Conservation (phyloP, 1,284 basidiomycete genomes). For the Retiboletus flavoniger region DNA sequence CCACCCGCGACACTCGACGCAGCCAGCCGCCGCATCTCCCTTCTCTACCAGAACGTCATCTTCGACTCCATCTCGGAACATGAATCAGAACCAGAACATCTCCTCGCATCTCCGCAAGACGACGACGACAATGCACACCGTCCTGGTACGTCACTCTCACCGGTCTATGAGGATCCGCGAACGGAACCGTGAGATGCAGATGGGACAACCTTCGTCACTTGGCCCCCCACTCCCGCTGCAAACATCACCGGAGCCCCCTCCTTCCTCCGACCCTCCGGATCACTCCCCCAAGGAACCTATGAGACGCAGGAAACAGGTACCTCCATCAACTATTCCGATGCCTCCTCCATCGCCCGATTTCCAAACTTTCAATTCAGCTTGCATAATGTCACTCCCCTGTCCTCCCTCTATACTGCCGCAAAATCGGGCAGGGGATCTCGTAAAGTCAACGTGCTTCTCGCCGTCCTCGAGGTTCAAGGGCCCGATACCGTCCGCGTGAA, state of each 20-base stretch:
- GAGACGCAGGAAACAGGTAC: slow-evolving; percentile 45
- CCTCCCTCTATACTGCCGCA: slow-evolving; percentile 31
- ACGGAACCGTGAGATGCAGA: slow-evolving; percentile 32
- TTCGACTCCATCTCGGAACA: slow-evolving; percentile 48
- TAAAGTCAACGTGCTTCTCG: slow-evolving; percentile 60
- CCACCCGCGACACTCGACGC: slow-evolving; percentile 57
- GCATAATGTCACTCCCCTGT: slow-evolving; percentile 52
- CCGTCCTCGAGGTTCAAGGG: slow-evolving; percentile 69
- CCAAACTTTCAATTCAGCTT: slow-evolving; percentile 67
- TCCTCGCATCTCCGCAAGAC: slow-evolving; percentile 10
- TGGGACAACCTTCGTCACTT: slow-evolving; percentile 50
- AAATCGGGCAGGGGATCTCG: slow-evolving; percentile 30
- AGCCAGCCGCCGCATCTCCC: slow-evolving; percentile 60
- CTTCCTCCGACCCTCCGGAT: slow-evolving; percentile 35
- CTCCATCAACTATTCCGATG: slow-evolving; percentile 54
- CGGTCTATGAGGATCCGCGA: slow-evolving; percentile 6
- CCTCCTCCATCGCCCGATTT: slow-evolving; percentile 65
- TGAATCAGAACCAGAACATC: slow-evolving; percentile 19
- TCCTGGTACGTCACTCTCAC: slow-evolving; percentile 21
- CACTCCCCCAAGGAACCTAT: slow-evolving; percentile 37
- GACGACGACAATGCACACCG: slow-evolving; percentile 6
- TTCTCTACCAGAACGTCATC: slow-evolving; percentile 64
- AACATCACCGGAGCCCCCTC: slow-evolving; percentile 25
- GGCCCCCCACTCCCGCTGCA: slow-evolving; percentile 47
- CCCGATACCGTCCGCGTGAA: slow-evolving; percentile 64